These are phyloP conservation scores for Zygosaccharomyces bisporus DNA, from an alignment of 805 yeast genomes.

Conservation along the genomic window DNA sequence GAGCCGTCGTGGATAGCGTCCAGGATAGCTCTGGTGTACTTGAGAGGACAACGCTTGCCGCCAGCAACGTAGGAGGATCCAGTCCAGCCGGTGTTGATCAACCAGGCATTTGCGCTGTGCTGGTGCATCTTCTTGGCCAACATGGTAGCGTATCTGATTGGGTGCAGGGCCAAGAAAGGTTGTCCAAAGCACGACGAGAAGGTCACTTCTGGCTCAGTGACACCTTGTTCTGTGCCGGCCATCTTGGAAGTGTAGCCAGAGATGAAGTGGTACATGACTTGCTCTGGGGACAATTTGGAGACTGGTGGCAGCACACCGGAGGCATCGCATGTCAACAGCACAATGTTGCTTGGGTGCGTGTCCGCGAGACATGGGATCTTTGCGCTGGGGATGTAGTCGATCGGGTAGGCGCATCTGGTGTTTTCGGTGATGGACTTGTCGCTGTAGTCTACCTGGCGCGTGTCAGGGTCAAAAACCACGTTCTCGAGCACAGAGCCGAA, in stretches of 20 bases:
- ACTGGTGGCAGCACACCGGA: constrained; percentile 98
- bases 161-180: constrained; percentile 96
- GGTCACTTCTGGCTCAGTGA: constrained; percentile 96
- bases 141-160: constrained; percentile 97
- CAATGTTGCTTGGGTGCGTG: constrained; percentile 86
- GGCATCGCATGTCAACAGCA: constrained; percentile 94
- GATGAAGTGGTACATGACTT: constrained; percentile 98
- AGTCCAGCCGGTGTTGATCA: constrained; percentile 97
- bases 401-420: constrained; percentile 98
- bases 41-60: constrained; percentile 96
- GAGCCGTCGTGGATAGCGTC: constrained; percentile 93
- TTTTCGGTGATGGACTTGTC: constrained; percentile 86
- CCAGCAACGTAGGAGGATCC: constrained; percentile 90
- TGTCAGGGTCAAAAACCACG: constrained; percentile 73
- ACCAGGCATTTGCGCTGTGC: constrained; percentile 92
- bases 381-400: constrained; percentile 93
- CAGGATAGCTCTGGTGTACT: constrained; percentile 94
- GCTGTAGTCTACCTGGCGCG: constrained; percentile 82
- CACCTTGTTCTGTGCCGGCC: constrained; percentile 99
- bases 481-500: constrained; percentile 95
- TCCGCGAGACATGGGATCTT: constrained; percentile 91
- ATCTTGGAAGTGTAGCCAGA: constrained; percentile 98
- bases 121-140: constrained; percentile 85
- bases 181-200: constrained; percentile 99
- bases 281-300: constrained; percentile 86